Percentiles rank a stretch among this genome's conserved stretches.
These are phyloP conservation scores for Pulveroboletus sp. DNA, from an alignment of 768 basidiomycete genomes.

Conservation along the genomic window DNA sequence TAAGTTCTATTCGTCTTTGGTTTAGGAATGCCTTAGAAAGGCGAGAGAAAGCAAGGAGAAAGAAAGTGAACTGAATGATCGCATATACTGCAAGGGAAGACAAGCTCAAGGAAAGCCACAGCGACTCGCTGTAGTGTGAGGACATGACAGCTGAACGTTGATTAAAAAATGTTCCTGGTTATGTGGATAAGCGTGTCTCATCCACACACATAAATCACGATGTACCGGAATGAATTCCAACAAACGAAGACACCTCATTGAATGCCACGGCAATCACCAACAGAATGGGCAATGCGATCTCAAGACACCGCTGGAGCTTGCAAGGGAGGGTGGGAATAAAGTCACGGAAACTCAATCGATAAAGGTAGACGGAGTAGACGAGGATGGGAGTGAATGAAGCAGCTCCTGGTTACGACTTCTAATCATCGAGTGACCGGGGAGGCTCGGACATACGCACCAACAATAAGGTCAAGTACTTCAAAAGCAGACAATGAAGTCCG, in stretches of 20 bases:
- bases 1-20: constrained; percentile 48
- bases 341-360: constrained; percentile 47
- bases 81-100: constrained; percentile 57
- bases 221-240: constrained; percentile 55
- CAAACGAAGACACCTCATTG: constrained; percentile 62
- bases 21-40: constrained; percentile 46
- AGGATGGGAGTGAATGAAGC: constrained; percentile 63
- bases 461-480: constrained; percentile 49
- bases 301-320: constrained; percentile 42
- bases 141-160: constrained; percentile 40
- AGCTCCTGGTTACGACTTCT: constrained; percentile 32
- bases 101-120: constrained; percentile 56
- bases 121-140: constrained; percentile 27
- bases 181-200: background rate
- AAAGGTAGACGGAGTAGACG: constrained; percentile 58
- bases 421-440: background rate
- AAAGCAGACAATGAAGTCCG: constrained; percentile 44
- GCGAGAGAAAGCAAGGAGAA: constrained; percentile 55
- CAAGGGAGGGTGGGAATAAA: constrained; percentile 51
- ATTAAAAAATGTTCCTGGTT: constrained; percentile 7
- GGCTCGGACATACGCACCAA: constrained; percentile 46
- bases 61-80: constrained; percentile 53
- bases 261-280: constrained; percentile 51
- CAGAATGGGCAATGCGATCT: constrained; percentile 43
- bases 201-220: background rate